Percentiles rank a stretch among this genome's conserved stretches.
Conservation (phyloP, 2,329 filamentous ascomycete genomes). For the Didymella segeticola region DNA sequence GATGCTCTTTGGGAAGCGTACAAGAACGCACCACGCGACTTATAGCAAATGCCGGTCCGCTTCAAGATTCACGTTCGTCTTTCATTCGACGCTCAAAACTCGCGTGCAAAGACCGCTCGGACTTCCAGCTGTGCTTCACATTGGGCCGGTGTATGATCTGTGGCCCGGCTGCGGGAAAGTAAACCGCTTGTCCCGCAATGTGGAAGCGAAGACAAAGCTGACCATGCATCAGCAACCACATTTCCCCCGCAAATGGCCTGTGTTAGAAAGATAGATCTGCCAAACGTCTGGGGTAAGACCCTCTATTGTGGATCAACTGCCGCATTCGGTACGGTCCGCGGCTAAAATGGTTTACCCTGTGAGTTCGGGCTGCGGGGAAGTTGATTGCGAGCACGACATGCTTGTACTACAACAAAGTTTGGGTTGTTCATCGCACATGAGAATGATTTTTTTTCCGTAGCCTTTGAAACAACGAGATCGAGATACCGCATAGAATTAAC, state of each 20-base stretch:
- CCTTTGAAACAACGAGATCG: too few relatives aligned
- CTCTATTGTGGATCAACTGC: background rate
- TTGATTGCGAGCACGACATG: background rate
- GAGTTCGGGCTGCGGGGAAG: constrained; percentile 11
- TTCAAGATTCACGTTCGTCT: background rate
- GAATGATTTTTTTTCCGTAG: too few relatives aligned
- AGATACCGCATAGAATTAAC: too few relatives aligned
- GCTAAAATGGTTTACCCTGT: constrained; percentile 4
- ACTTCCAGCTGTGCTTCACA: background rate
- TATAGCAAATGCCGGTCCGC: background rate
- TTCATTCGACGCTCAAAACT: background rate
- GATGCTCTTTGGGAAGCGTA: constrained; percentile 17
- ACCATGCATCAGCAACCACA: background rate
- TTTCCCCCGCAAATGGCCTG: constrained; percentile 3
- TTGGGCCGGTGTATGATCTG: background rate
- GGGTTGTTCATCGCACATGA: too few relatives aligned
- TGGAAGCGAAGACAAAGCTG: background rate
- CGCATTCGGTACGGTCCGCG: constrained; percentile 13
- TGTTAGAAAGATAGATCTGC: background rate
- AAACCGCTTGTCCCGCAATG: background rate
- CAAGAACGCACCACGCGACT: background rate
- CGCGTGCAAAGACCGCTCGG: constrained; percentile 11
- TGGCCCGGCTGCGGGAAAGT: background rate
- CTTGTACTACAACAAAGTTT: background rate
- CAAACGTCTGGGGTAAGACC: background rate